phyloP scores from a whole-genome alignment of 495 filamentous ascomycete species.

The Xylaria acuta region DNA sequence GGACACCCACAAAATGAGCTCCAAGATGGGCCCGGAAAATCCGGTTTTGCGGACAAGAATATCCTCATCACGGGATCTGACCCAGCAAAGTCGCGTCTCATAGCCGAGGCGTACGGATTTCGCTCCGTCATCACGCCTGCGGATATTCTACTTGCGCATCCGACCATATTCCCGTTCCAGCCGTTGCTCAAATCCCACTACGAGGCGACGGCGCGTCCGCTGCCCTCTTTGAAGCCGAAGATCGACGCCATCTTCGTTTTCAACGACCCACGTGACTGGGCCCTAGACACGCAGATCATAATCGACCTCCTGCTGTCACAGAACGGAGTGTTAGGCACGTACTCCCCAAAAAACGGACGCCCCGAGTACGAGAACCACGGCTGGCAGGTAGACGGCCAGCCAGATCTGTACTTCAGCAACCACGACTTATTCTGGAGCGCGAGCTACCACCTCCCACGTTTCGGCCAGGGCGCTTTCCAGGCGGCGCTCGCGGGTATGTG shows the following conservation, averaged over 20 bases:
- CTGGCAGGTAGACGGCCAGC: conserved; percentile 80
- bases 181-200: conserved; percentile 66
- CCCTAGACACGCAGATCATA: conserved; percentile 81
- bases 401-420: conserved; percentile 85
- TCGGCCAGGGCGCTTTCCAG: conserved; percentile 93
- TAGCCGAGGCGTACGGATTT: conserved; percentile 88
- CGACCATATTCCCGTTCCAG: conserved; percentile 81
- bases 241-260: conserved; percentile 88
- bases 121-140: conserved; percentile 80
- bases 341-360: conserved; percentile 57
- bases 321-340: conserved; percentile 76
- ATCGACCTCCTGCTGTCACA: conserved; percentile 79
- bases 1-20: neutral
- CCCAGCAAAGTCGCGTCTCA: conserved; percentile 72
- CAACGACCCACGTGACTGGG: conserved; percentile 95
- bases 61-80: conserved; percentile 85
- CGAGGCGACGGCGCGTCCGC: conserved; percentile 64
- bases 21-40: neutral
- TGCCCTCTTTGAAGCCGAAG: conserved; percentile 64
- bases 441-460: conserved; percentile 79
- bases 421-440: conserved; percentile 90
- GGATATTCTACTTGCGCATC: conserved; percentile 78
- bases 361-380: conserved; percentile 68
- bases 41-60: conserved; percentile 67
- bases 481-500: conserved; percentile 80